Conservation (phyloP, 2,329 filamentous ascomycete species). For the Epichloe brachyelytri region DNA sequence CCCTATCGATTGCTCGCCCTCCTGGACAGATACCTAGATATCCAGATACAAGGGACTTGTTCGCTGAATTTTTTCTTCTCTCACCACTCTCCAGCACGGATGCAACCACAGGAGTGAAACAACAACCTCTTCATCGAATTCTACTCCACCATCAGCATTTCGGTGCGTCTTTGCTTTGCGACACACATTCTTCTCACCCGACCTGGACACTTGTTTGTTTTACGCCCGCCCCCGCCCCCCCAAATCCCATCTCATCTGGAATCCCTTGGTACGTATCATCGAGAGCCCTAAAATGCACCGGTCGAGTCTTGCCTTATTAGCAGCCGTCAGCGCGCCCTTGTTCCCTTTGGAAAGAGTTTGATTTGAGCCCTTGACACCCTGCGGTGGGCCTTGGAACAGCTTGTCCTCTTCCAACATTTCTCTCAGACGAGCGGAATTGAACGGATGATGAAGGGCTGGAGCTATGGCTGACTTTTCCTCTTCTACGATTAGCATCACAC, state of each 20-base stretch:
- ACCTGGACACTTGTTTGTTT: not conserved
- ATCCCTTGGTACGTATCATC: constrained; percentile 1
- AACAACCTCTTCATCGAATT: not conserved
- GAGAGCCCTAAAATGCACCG: not conserved
- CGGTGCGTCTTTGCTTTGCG: not conserved
- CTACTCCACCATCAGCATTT: not conserved
- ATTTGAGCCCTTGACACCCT: no score
- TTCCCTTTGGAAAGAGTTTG: not conserved
- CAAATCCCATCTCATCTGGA: not conserved
- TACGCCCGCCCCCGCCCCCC: not conserved
- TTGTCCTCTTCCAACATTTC: not conserved
- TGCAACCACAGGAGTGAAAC: not conserved
- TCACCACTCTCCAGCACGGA: not conserved
- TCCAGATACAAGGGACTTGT: not conserved
- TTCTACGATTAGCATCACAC: not conserved
- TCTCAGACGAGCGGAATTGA: not conserved
- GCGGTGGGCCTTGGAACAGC: not conserved
- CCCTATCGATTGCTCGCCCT: not conserved
- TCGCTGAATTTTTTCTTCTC: not conserved
- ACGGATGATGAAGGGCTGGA: not conserved
- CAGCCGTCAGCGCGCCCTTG: not conserved
- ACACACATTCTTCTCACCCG: not conserved
- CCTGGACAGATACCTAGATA: not conserved
- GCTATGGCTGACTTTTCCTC: not conserved
- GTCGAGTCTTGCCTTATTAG: not conserved